Conservation (phyloP, 1,284 basidiomycete species). For the Schizophyllum amplum region DNA sequence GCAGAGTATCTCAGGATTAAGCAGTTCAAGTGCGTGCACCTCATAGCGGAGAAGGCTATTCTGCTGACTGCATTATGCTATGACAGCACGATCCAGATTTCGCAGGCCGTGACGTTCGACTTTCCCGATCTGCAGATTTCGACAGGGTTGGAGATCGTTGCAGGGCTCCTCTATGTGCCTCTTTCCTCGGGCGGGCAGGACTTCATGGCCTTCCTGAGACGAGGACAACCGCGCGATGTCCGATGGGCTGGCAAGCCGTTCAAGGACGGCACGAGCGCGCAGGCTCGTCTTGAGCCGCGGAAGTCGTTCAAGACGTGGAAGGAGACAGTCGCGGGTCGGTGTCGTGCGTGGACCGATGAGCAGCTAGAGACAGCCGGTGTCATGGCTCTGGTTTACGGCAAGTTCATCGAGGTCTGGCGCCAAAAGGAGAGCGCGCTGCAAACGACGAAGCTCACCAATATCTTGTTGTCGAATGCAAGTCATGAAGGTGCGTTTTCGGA, state of each 20-base stretch:
- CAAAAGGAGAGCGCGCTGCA: slow-evolving; percentile 77
- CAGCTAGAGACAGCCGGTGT: slow-evolving; percentile 84
- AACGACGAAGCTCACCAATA: slow-evolving; percentile 71
- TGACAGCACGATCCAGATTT: slow-evolving; percentile 51
- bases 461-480: slow-evolving; percentile 81
- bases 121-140: slow-evolving; percentile 72
- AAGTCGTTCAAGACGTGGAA: slow-evolving; percentile 82
- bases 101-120: slow-evolving; percentile 64
- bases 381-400: slow-evolving; percentile 78
- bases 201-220: slow-evolving; percentile 79
- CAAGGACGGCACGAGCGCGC: slow-evolving; percentile 31
- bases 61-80: not conserved
- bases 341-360: slow-evolving; percentile 78
- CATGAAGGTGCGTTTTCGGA: slow-evolving; percentile 59
- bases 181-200: slow-evolving; percentile 65
- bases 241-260: slow-evolving; percentile 78
- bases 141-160: slow-evolving; percentile 64
- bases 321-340: slow-evolving; percentile 68
- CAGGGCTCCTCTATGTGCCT: slow-evolving; percentile 77
- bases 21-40: slow-evolving; percentile 52
- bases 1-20: slow-evolving; percentile 81
- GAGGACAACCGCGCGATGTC: slow-evolving; percentile 66
- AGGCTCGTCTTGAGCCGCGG: slow-evolving; percentile 57
- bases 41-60: not conserved
- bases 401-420: slow-evolving; percentile 87